Conservation (phyloP, 257 asterid species). For the Solanum chilense region DNA sequence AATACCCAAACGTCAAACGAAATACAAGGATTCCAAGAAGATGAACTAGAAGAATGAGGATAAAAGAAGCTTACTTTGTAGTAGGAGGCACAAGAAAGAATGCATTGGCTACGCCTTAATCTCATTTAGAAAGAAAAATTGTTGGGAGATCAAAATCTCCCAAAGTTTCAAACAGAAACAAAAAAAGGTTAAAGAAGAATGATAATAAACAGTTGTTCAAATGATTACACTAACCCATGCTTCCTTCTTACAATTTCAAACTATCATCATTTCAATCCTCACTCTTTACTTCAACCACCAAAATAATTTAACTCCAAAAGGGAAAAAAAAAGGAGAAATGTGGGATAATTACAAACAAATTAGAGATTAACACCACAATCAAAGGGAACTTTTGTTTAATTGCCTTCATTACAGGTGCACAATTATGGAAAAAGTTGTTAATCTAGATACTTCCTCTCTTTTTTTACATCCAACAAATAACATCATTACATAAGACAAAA, state of each 20-base stretch:
- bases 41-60: background rate
- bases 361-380: conserved; percentile 61
- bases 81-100: conserved; percentile 69
- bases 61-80: conserved; percentile 41
- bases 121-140: conserved; percentile 37
- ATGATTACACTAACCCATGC: conserved; percentile 61
- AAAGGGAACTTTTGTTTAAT: conserved; percentile 42
- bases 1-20: background rate
- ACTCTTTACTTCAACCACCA: background rate
- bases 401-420: conserved; percentile 16
- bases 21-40: background rate
- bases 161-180: conserved; percentile 15
- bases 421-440: conserved; percentile 8
- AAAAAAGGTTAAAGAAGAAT: conserved; percentile 9
- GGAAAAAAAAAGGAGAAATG: background rate
- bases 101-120: conserved; percentile 59
- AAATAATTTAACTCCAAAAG: background rate
- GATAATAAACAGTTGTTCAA: conserved; percentile 30
- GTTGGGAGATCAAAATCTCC: conserved; percentile 15
- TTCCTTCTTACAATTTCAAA: conserved; percentile 44
- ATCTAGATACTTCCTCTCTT: conserved; percentile 1
- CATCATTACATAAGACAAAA: conserved; percentile 17
- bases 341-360: conserved; percentile 10
- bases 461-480: background rate
- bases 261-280: conserved; percentile 31